A percentile compares a stretch with the other conserved stretches of the same genome.
These are phyloP conservation scores for Iris macrosiphon DNA, from an alignment of 106 monocot genomes.

Conservation along the genomic window DNA sequence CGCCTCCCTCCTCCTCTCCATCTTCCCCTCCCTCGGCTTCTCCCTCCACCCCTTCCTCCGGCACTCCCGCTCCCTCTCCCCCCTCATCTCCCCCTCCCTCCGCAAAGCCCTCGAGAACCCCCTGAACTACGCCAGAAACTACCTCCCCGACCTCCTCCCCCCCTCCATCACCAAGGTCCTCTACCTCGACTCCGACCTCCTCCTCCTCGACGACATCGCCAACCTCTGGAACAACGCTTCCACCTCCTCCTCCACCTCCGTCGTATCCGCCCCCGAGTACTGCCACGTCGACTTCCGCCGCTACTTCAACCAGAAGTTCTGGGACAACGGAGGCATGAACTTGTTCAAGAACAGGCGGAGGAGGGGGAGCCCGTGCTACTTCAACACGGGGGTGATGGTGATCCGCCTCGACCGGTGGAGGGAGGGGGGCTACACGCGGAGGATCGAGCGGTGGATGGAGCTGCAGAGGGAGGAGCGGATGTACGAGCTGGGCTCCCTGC, in stretches of 20 bases:
- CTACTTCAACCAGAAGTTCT: slow-evolving; percentile 29
- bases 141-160: too few relatives aligned
- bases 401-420: too few relatives aligned
- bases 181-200: too few relatives aligned
- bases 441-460: too few relatives aligned
- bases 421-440: too few relatives aligned
- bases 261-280: slow-evolving; percentile 26
- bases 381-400: too few relatives aligned
- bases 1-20: slow-evolving; percentile 15
- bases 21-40: slow-evolving; percentile 38
- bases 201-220: slow-evolving; percentile 9
- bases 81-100: slow-evolving; percentile 12
- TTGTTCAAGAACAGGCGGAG: slow-evolving; percentile 4
- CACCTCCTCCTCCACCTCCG: neutral
- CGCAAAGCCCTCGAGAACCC: slow-evolving; percentile 9
- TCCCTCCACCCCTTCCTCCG: slow-evolving; percentile 14
- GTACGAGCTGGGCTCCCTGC: slow-evolving; percentile 32
- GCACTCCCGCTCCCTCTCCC: slow-evolving; percentile 4
- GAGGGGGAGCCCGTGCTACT: too few relatives aligned
- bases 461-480: too few relatives aligned
- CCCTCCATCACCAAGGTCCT: too few relatives aligned
- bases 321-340: slow-evolving; percentile 1
- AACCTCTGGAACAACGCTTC: slow-evolving; percentile 13
- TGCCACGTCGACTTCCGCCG: slow-evolving; percentile 19
- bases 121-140: slow-evolving; percentile 14